Evolutionary conservation across 2,329 filamentous ascomycete species (phyloP).

Genomic region (Blastomyces gilchristii): DNA sequence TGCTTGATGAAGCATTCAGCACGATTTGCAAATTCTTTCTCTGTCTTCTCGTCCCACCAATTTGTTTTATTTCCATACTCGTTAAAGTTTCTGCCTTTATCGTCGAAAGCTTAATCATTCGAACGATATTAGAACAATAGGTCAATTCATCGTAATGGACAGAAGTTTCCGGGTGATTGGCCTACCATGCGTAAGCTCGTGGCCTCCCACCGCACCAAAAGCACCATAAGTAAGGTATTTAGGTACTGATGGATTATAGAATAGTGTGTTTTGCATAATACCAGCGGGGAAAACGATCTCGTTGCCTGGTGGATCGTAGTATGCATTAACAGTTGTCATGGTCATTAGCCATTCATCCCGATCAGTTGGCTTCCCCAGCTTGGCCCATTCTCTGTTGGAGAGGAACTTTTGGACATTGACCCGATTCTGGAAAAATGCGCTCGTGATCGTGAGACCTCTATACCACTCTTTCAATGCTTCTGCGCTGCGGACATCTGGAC

Average conservation of each 20-base stretch:
- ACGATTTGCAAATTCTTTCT: conserved; percentile 48
- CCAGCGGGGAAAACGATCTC: conserved; percentile 60
- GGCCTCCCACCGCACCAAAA: conserved; percentile 56
- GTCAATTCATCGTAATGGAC: neutral
- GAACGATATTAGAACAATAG: neutral
- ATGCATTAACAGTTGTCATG: conserved; percentile 54
- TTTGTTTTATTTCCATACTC: conserved; percentile 53
- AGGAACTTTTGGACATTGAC: conserved; percentile 43
- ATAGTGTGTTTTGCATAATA: conserved; percentile 59
- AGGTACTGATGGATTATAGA: conserved; percentile 50
- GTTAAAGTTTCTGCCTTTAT: conserved; percentile 54
- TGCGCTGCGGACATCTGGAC: conserved; percentile 52
- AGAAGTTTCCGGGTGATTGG: neutral
- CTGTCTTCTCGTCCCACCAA: conserved; percentile 56
- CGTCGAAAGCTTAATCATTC: conserved; percentile 49
- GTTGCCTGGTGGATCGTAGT: conserved; percentile 55
- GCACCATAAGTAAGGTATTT: conserved; percentile 59
- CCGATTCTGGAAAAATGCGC: conserved; percentile 49
- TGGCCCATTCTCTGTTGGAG: conserved; percentile 44
- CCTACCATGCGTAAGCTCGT: conserved; percentile 54
- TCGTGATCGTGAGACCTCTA: conserved; percentile 40
- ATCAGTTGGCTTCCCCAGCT: conserved; percentile 51
- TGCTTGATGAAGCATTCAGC: conserved; percentile 59
- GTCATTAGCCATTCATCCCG: conserved; percentile 52
- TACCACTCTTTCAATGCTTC: conserved; percentile 49